phyloP scores from a whole-genome alignment of 352 stramenopile genomes.

The Pythium brassicae region DNA sequence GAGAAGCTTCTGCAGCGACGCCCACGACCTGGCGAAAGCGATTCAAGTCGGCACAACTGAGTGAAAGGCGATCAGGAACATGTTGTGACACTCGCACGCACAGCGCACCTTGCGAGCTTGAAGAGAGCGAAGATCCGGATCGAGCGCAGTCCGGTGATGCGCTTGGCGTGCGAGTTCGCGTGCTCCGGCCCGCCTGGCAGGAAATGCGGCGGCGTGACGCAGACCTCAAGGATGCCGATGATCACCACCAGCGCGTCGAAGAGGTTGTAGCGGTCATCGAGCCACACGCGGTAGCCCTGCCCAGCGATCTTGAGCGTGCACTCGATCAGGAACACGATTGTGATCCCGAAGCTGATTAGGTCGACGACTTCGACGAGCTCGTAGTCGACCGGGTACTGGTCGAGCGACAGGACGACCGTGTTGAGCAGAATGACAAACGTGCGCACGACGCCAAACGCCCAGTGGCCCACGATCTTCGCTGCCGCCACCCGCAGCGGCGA shows the following conservation, averaged over 20 bases:
- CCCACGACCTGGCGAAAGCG: constrained; percentile 85
- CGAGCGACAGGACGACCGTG: constrained; percentile 78
- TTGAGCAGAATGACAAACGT: constrained; percentile 74
- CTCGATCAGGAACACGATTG: constrained; percentile 50
- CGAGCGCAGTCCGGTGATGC: constrained; percentile 74
- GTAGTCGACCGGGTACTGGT: constrained; percentile 60
- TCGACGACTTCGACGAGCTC: constrained; percentile 38
- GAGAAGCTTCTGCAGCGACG: constrained; percentile 87
- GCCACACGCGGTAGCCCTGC: constrained; percentile 48
- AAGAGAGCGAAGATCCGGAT: constrained; percentile 87
- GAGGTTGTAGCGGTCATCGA: constrained; percentile 62
- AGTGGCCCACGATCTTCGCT: constrained; percentile 31
- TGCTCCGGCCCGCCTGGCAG: constrained; percentile 6
- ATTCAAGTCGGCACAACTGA: no score
- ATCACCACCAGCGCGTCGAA: constrained; percentile 70
- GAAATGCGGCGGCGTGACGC: constrained; percentile 34
- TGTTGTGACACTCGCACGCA: no score
- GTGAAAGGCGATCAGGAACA: no score
- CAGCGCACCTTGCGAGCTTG: constrained; percentile 70
- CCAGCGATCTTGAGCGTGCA: constrained; percentile 65
- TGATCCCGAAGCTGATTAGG: constrained; percentile 53
- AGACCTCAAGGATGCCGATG: constrained; percentile 29
- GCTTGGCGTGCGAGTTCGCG: constrained; percentile 16
- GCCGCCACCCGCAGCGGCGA: constrained; percentile 17
- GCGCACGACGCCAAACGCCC: constrained; percentile 46